These are phyloP conservation scores for Stemphylium vesicarium DNA, from an alignment of 2,329 filamentous ascomycete species.

Conservation along the genomic window DNA sequence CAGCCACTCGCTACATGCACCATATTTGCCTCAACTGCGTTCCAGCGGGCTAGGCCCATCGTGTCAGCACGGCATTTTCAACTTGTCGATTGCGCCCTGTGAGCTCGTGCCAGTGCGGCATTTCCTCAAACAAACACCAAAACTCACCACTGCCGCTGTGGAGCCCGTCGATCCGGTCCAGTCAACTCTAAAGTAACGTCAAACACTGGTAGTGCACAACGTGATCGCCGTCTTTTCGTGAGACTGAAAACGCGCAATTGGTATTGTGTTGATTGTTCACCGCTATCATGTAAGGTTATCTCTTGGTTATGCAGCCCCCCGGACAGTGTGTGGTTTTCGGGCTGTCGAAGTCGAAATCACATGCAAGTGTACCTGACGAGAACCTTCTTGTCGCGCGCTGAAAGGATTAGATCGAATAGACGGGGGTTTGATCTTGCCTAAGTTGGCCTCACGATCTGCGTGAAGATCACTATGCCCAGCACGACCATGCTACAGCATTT, in stretches of 20 bases:
- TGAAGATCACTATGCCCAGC: not conserved
- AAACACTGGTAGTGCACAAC: conserved; percentile 6
- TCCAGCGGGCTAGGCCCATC: not conserved
- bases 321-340: conserved; percentile 12
- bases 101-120: conserved; percentile 10
- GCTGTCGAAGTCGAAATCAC: not conserved
- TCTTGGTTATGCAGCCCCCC: conserved; percentile 1
- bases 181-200: conserved; percentile 30
- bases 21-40: conserved; percentile 5
- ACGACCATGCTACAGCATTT: not conserved
- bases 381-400: not conserved
- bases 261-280: conserved; percentile 3
- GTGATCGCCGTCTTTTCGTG: conserved; percentile 5
- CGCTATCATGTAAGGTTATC: conserved; percentile 9
- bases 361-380: conserved; percentile 10
- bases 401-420: no score
- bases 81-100: not conserved
- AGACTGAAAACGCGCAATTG: not conserved
- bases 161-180: conserved; percentile 18
- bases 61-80: conserved; percentile 1
- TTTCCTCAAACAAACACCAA: conserved; percentile 17
- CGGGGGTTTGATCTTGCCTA: no score
- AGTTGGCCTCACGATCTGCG: not conserved
- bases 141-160: conserved; percentile 17
- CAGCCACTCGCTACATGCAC: conserved; percentile 7